Percentiles rank a stretch among this genome's conserved stretches.
These are phyloP conservation scores for Fusarium foetens DNA, from an alignment of 2,329 filamentous ascomycete genomes.

Conservation along the genomic window DNA sequence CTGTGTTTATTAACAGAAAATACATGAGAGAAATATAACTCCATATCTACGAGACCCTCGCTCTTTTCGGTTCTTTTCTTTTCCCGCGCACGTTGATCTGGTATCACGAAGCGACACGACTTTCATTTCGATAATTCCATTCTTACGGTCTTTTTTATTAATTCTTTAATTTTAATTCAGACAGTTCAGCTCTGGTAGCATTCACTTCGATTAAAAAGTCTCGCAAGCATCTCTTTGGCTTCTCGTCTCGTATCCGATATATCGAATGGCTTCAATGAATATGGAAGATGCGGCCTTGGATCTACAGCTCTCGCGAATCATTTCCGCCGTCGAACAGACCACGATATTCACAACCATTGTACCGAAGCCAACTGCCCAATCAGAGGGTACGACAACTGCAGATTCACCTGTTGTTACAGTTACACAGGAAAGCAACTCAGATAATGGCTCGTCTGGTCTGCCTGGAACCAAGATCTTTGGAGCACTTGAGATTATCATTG, in stretches of 20 bases:
- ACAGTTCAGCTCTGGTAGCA: constrained; percentile 21
- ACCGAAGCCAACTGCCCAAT: constrained; percentile 15
- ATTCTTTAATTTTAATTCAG: constrained; percentile 23
- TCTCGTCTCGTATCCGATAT: not conserved
- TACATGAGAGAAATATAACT: not conserved
- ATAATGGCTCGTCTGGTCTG: not conserved
- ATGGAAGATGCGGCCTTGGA: constrained; percentile 24
- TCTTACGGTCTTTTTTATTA: constrained; percentile 22
- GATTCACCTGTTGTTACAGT: constrained; percentile 14
- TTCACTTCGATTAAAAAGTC: not conserved
- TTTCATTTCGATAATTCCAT: constrained; percentile 24
- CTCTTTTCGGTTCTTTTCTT: not conserved
- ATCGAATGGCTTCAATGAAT: constrained; percentile 5
- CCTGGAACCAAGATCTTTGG: constrained; percentile 19
- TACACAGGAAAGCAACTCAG: constrained; percentile 9
- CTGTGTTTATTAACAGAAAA: not conserved
- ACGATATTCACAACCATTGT: constrained; percentile 41
- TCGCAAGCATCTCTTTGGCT: not conserved
- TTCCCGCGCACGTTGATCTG: constrained; percentile 25
- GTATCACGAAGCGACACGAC: constrained; percentile 25
- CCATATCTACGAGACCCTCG: constrained; percentile 15
- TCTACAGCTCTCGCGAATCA: constrained; percentile 36
- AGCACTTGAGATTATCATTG: constrained; percentile 37
- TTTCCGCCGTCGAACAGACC: constrained; percentile 37
- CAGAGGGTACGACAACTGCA: constrained; percentile 1